Conservation (phyloP, 164 flowering plant species). For the Nymphaea colorata region DNA sequence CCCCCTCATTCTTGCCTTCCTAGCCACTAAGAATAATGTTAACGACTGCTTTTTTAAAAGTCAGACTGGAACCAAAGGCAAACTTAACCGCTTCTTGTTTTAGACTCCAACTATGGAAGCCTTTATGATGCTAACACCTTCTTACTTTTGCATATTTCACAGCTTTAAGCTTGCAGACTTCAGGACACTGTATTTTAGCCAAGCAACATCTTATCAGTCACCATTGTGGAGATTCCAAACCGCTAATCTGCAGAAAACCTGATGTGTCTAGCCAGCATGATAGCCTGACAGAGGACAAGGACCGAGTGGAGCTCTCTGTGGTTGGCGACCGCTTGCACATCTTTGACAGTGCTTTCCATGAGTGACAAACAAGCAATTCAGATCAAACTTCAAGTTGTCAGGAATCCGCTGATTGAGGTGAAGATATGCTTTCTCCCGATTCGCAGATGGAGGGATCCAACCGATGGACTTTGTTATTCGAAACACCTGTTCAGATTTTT, state of each 20-base stretch:
- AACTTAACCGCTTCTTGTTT: no score
- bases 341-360: constrained; percentile 71
- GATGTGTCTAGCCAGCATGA: not conserved
- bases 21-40: not conserved
- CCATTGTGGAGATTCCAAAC: no score
- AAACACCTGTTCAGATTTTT: constrained; percentile 39
- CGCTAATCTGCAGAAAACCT: not conserved
- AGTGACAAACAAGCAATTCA: constrained; percentile 77
- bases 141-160: no score
- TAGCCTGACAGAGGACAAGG: constrained; percentile 46
- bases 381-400: constrained; percentile 63
- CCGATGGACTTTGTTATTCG: constrained; percentile 73
- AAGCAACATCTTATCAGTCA: no score
- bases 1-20: not conserved
- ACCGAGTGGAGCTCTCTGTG: constrained; percentile 13
- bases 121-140: no score
- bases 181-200: no score
- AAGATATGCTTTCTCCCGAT: constrained; percentile 61
- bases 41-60: no score
- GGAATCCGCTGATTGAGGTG: constrained; percentile 80
- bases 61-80: no score
- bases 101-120: no score
- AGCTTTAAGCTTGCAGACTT: no score
- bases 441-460: constrained; percentile 70
- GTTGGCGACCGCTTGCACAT: constrained; percentile 27